A percentile compares a stretch with the other conserved stretches of the same genome.
Conservation (phyloP, 1,284 basidiomycete genomes). For the Rhodotorula sp. region DNA sequence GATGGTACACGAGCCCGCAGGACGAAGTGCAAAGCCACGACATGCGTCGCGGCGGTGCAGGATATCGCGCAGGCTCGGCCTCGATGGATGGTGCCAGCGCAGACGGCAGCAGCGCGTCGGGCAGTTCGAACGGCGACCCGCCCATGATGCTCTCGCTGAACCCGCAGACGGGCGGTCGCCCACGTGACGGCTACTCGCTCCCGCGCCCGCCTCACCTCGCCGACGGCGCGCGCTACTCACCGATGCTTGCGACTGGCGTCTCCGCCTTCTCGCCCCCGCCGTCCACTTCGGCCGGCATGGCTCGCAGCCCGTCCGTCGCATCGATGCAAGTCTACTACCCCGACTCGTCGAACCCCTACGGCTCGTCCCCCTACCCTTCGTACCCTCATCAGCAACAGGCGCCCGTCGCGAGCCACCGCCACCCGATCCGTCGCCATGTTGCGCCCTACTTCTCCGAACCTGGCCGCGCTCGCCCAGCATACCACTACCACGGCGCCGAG, state of each 20-base stretch:
- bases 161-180: not conserved
- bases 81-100: not conserved
- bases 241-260: not conserved
- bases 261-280: not conserved
- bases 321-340: constrained; percentile 10
- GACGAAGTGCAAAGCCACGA: not conserved
- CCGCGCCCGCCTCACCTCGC: constrained; percentile 25
- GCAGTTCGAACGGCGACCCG: not conserved
- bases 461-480: constrained; percentile 3
- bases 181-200: constrained; percentile 13
- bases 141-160: not conserved
- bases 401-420: constrained; percentile 16
- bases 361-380: constrained; percentile 19
- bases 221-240: not conserved
- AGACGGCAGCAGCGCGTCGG: not conserved
- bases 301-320: not conserved
- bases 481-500: constrained; percentile 2
- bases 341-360: constrained; percentile 14
- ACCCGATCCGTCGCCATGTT: constrained; percentile 1
- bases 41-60: constrained; percentile 12
- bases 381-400: constrained; percentile 15
- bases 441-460: constrained; percentile 21
- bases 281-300: not conserved
- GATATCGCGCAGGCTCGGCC: not conserved
- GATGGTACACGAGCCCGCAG: not conserved